Percentiles rank a stretch among this genome's conserved stretches.
phyloP scores from a whole-genome alignment of 176 grass and related monocot species.

The Triticum monococcum region DNA sequence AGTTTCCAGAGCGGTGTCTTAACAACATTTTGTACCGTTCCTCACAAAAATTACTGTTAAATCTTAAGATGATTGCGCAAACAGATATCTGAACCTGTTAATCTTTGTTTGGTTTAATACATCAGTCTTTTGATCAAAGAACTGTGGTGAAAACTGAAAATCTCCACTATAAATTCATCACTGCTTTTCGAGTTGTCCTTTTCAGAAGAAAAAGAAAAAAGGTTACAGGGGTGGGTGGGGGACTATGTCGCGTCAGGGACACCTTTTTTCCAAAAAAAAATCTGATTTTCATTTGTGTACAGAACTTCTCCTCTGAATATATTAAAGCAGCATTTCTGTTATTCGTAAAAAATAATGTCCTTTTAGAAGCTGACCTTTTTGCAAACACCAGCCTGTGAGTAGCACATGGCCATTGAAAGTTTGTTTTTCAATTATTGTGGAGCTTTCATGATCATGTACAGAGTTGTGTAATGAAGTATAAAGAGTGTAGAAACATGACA shows the following conservation, averaged over 20 bases:
- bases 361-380: neutral
- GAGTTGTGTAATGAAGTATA: neutral
- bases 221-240: too few relatives aligned
- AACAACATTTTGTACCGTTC: neutral
- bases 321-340: too few relatives aligned
- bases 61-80: neutral
- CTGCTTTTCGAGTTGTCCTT: neutral
- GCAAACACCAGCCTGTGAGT: neutral
- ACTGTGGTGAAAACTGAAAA: neutral
- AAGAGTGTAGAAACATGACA: neutral
- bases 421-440: neutral
- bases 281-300: too few relatives aligned
- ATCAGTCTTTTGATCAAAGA: neutral
- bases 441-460: neutral
- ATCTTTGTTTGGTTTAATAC: neutral
- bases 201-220: neutral
- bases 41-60: neutral
- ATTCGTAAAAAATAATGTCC: neutral
- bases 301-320: too few relatives aligned
- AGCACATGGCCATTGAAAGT: neutral
- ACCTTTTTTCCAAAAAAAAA: too few relatives aligned
- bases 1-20: neutral
- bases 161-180: neutral
- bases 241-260: too few relatives aligned
- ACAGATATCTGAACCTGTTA: neutral